A percentile compares a stretch with the other conserved stretches of the same genome.
Evolutionary conservation across 2,329 filamentous ascomycete genomes (phyloP).

Genomic region (Stachybotrys chlorohalonatus): DNA sequence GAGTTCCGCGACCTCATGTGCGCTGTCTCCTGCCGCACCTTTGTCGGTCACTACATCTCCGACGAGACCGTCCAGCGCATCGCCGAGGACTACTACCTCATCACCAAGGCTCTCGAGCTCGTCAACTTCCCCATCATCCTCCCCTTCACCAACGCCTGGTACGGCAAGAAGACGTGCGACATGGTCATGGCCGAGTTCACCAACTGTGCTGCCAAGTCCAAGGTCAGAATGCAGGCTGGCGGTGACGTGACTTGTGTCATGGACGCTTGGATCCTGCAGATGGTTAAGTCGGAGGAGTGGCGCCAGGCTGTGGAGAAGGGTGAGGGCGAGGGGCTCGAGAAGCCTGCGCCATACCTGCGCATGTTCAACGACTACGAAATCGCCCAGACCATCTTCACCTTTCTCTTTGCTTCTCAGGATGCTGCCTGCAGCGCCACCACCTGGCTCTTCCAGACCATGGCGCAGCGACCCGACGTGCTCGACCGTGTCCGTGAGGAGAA

Average conservation of each 20-base stretch:
- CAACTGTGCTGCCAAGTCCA: conserved; percentile 88
- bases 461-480: conserved; percentile 86
- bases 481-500: conserved; percentile 91
- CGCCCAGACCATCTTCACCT: conserved; percentile 86
- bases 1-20: conserved; percentile 92
- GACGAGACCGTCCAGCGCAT: conserved; percentile 89
- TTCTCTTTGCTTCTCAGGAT: conserved; percentile 95
- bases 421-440: conserved; percentile 89
- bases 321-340: conserved; percentile 60
- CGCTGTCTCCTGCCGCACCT: conserved; percentile 91
- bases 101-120: conserved; percentile 89
- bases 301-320: conserved; percentile 69
- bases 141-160: conserved; percentile 92
- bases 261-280: conserved; percentile 86
- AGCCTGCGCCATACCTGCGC: conserved; percentile 74
- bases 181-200: conserved; percentile 85
- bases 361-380: conserved; percentile 89
- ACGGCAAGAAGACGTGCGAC: conserved; percentile 90
- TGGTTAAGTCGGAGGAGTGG: conserved; percentile 79
- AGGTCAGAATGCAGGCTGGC: conserved; percentile 82
- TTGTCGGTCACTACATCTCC: conserved; percentile 90
- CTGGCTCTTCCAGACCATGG: conserved; percentile 91
- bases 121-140: conserved; percentile 98
- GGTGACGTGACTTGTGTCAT: conserved; percentile 86
- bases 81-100: conserved; percentile 92